Conservation (phyloP, 129 eudicot genomes). For the Helianthus annuus region HanXRQr2.0-SUNRISE NC_035448.2:189556745-189557244, state of each 20-base stretch:
- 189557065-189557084: not conserved
- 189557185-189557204: not conserved
- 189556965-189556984: no score
- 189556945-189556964: no score
- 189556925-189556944: no score
- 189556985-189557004: no score
- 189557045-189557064: not conserved
- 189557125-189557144: not conserved
- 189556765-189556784: no score
- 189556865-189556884: no score
- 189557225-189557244: constrained; percentile 94
- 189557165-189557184: not conserved
- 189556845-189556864: no score
- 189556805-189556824: constrained; percentile 84
- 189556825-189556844: constrained; percentile 66
- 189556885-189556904: no score
- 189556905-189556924: no score
- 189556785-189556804: constrained; percentile 46
- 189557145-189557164: not conserved
- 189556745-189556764: no score
- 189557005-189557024: not conserved
- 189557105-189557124: no score
- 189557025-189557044: not conserved
- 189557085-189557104: not conserved
- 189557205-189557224: constrained; percentile 94